Base-by-base conservation (phyloP, 306 rosid species). In the Prinsepia uniflora region DNA sequence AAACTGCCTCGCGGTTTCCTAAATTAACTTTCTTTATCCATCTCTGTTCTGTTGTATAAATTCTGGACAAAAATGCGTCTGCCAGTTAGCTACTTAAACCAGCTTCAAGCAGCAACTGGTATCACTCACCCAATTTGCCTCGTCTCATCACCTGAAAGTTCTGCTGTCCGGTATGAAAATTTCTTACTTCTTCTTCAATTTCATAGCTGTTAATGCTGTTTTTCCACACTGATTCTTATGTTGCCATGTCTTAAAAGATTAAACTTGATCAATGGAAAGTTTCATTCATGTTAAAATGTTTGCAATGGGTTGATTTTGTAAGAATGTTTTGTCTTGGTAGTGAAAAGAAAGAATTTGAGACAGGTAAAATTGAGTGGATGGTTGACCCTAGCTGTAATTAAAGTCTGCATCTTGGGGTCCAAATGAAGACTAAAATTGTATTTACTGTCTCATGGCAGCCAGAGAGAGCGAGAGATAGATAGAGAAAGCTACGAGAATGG, bases 1-100 rank as follows among this genome's bases (percentile, higher is more conserved):
- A 70, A 70, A 44, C 74, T 70, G 57, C 74, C 74, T 70, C 54
- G 65, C 44, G 73, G 22, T 55, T 69, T 69, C 73, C 73, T 57
- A 20, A 68, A 19, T 36, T 49, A 46, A n/a, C 71, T 17, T 46
- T 22, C 39, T 14, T 2, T 9, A 13, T 7, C 61, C 20, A 10
- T 0, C 61, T 56, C 53, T 50, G 20, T 52, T 17, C 56, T 7
- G 8, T 4, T 6, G 3, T 43, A 58, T 58, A 24, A 30, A n/a
- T 6, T 8, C 30, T 18, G 30, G 34, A 34, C 6, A n/a, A 8
- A 41, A 13, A 40, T 40, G 10, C 11, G 61, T 55, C 12, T 15
- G 60, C 39, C 34, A 9, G 8, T n/a, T 7, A 39, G 72, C 72
- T 52, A 52, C 62, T 12, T 46, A 46, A 3, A 46, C 50, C 13